phyloP scores from a whole-genome alignment of 176 grass and related monocot species.

The Raddia guianensis region DNA sequence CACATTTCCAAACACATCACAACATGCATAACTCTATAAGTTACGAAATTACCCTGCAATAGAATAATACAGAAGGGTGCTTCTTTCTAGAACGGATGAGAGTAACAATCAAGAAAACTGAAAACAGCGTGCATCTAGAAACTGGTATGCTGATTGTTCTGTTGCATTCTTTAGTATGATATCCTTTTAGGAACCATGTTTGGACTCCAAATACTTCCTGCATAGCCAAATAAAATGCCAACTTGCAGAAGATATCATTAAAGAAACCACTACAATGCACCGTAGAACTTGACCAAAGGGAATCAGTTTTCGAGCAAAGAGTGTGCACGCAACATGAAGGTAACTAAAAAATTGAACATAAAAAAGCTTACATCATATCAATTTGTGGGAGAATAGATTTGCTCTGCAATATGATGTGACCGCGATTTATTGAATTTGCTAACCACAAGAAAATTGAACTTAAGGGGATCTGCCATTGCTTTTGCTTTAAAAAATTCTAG shows the following conservation, averaged over 20 bases:
- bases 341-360: slow-evolving; percentile 25
- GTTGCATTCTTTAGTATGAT: slow-evolving; percentile 25
- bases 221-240: slow-evolving; percentile 20
- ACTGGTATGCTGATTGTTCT: slow-evolving; percentile 27
- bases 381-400: slow-evolving; percentile 37
- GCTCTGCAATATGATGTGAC: slow-evolving; percentile 34
- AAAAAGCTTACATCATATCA: slow-evolving; percentile 10
- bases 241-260: slow-evolving; percentile 19
- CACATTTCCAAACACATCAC: not conserved
- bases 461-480: slow-evolving; percentile 24
- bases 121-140: slow-evolving; percentile 26
- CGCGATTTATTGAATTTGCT: slow-evolving; percentile 40
- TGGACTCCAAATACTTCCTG: slow-evolving; percentile 25
- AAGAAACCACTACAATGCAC: not conserved
- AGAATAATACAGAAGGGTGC: slow-evolving; percentile 28
- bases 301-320: slow-evolving; percentile 15
- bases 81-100: slow-evolving; percentile 29
- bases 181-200: slow-evolving; percentile 21
- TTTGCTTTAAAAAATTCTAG: slow-evolving; percentile 24
- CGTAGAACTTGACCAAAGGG: slow-evolving; percentile 23
- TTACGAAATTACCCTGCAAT: slow-evolving; percentile 10
- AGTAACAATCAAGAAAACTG: not conserved
- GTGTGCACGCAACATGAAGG: slow-evolving; percentile 32
- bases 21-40: not conserved
- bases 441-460: slow-evolving; percentile 30